phyloP scores from a whole-genome alignment of 441 rosid species.

The Gossypium aridum region DNA sequence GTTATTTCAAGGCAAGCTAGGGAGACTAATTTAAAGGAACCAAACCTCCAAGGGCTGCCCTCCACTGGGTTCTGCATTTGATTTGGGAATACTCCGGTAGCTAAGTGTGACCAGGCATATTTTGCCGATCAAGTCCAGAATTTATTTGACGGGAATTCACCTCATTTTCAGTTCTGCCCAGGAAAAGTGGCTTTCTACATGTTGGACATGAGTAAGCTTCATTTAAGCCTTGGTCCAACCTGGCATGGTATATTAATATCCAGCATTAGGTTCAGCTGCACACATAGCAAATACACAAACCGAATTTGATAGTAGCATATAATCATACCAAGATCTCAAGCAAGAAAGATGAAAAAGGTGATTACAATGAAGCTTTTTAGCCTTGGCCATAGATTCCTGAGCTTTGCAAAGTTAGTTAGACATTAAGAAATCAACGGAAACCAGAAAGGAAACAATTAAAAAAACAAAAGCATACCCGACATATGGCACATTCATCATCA shows the following conservation, averaged over 20 bases:
- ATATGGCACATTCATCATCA: slow-evolving; percentile 99
- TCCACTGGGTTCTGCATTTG: slow-evolving; percentile 57
- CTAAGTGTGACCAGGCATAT: slow-evolving; percentile 39
- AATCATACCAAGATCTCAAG: slow-evolving; percentile 92
- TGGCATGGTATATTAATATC: slow-evolving; percentile 31
- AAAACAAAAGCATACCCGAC: slow-evolving; percentile 61
- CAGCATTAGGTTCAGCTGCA: slow-evolving; percentile 17
- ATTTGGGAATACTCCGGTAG: slow-evolving; percentile 62
- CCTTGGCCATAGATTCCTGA: slow-evolving; percentile 99
- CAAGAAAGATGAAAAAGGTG: slow-evolving; percentile 98
- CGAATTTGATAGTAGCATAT: slow-evolving; percentile 13
- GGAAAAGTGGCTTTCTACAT: slow-evolving; percentile 95
- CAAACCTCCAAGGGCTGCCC: slow-evolving; percentile 80
- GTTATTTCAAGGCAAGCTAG: slow-evolving; percentile 10
- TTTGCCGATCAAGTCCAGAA: slow-evolving; percentile 57
- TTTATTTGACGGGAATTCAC: slow-evolving; percentile 59
- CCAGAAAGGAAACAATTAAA: not conserved
- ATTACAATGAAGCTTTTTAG: slow-evolving; percentile 84
- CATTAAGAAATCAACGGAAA: slow-evolving; percentile 14
- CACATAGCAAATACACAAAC: slow-evolving; percentile 15
- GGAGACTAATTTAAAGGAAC: slow-evolving; percentile 19
- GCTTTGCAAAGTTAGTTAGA: slow-evolving; percentile 23
- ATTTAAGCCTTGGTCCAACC: slow-evolving; percentile 98
- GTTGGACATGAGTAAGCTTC: slow-evolving; percentile 94
- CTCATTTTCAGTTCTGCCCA: slow-evolving; percentile 60